A percentile compares a stretch with the other conserved stretches of the same genome.
phyloP scores from a whole-genome alignment of 306 rosid genomes.

The Castanea sativa region DNA sequence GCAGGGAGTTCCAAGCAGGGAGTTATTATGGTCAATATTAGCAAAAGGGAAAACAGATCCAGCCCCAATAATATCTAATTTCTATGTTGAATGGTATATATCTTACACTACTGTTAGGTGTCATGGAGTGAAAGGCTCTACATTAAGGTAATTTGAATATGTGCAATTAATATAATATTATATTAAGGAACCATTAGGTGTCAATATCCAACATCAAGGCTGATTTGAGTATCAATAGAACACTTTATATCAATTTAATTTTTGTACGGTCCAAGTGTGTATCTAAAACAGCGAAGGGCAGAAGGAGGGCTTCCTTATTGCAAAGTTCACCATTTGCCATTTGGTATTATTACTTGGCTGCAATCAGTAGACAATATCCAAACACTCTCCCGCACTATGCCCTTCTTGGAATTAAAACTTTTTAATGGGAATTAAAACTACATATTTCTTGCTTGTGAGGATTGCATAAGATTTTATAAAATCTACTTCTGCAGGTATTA shows the following conservation, averaged over 20 bases:
- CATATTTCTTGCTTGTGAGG: not conserved
- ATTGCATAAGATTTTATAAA: conserved; percentile 2
- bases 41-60: not conserved
- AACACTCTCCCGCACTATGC: not conserved
- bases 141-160: conserved; percentile 58
- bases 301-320: not conserved
- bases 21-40: too few relatives aligned
- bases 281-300: not conserved
- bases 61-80: not conserved
- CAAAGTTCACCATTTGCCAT: not conserved
- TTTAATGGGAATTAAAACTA: not conserved
- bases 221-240: not conserved
- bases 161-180: not conserved
- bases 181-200: not conserved
- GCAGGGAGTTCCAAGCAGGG: too few relatives aligned
- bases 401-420: not conserved
- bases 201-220: not conserved
- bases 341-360: not conserved
- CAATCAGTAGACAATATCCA: not conserved
- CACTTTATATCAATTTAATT: not conserved
- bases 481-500: conserved; percentile 51
- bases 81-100: not conserved
- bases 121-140: conserved; percentile 92
- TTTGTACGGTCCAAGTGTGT: not conserved
- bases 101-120: conserved; percentile 12